These are phyloP conservation scores for Phialemonium atrogriseum DNA, from an alignment of 2,329 filamentous ascomycete species.

Conservation along the genomic window DNA sequence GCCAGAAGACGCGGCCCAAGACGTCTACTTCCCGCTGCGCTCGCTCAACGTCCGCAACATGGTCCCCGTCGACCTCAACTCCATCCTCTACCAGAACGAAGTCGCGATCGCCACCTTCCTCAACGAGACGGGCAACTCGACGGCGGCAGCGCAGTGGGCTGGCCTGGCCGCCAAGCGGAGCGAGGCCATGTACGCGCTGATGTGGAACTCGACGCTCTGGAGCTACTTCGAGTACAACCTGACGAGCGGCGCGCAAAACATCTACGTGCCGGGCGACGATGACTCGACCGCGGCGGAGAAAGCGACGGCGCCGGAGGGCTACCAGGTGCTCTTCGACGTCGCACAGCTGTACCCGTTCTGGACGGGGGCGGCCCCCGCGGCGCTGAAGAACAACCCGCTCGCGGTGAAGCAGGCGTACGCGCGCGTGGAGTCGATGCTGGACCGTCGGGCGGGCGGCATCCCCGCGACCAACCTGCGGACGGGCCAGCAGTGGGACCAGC, in stretches of 20 bases:
- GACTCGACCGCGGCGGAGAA: conserved; percentile 33
- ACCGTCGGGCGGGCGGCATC: conserved; percentile 45
- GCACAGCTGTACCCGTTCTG: conserved; percentile 63
- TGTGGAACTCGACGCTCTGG: conserved; percentile 56
- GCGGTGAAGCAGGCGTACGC: conserved; percentile 46
- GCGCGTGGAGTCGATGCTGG: conserved; percentile 44
- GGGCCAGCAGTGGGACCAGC: conserved; percentile 62
- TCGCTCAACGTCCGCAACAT: conserved; percentile 51
- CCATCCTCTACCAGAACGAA: conserved; percentile 60
- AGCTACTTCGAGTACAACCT: conserved; percentile 65
- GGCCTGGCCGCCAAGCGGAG: conserved; percentile 42
- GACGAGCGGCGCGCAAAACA: conserved; percentile 46
- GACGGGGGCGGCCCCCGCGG: conserved; percentile 52
- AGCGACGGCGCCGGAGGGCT: conserved; percentile 38
- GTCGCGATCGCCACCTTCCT: conserved; percentile 48
- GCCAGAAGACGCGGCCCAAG: conserved; percentile 47
- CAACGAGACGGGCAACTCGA: conserved; percentile 38
- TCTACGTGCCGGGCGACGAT: conserved; percentile 42
- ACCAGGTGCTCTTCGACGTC: conserved; percentile 49
- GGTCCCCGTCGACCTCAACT: conserved; percentile 59
- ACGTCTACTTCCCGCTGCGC: conserved; percentile 57
- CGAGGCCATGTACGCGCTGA: conserved; percentile 51
- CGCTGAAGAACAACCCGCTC: conserved; percentile 49
- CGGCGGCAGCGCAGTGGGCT: conserved; percentile 40
- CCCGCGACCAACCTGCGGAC: conserved; percentile 53